Conservation (phyloP, 139 green algal genomes). For the Chlamydomonas sp. region DNA sequence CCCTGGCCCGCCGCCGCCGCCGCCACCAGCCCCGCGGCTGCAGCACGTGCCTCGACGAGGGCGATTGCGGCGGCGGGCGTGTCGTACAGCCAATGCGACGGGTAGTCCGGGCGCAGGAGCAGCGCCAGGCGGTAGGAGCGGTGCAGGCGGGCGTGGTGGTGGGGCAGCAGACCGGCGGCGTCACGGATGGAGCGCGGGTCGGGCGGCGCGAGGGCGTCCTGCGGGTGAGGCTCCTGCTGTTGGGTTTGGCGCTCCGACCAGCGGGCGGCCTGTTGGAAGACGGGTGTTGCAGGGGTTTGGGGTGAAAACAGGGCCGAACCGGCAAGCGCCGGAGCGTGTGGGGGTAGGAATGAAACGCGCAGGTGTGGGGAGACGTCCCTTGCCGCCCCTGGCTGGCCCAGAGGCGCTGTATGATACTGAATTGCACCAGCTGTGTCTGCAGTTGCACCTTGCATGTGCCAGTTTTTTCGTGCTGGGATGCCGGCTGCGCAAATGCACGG, state of each 20-base stretch:
- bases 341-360: no score
- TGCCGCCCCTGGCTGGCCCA: no score
- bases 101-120: background rate
- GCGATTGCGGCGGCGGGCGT: background rate
- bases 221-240: background rate
- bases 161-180: background rate
- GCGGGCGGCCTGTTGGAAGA: background rate
- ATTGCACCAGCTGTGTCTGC: no score
- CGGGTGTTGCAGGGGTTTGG: background rate
- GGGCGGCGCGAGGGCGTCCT: background rate
- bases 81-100: background rate
- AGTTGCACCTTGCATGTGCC: no score
- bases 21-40: background rate
- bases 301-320: no score
- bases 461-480: no score
- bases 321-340: no score
- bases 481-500: no score
- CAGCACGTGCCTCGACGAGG: background rate
- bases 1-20: background rate
- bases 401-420: no score
- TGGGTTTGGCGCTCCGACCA: background rate
- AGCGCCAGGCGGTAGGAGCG: slow-evolving; percentile 1
- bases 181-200: background rate
- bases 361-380: no score
- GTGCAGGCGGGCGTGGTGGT: background rate